Conservation (phyloP, 495 filamentous ascomycete species). For the Penicillium canariense region DNA sequence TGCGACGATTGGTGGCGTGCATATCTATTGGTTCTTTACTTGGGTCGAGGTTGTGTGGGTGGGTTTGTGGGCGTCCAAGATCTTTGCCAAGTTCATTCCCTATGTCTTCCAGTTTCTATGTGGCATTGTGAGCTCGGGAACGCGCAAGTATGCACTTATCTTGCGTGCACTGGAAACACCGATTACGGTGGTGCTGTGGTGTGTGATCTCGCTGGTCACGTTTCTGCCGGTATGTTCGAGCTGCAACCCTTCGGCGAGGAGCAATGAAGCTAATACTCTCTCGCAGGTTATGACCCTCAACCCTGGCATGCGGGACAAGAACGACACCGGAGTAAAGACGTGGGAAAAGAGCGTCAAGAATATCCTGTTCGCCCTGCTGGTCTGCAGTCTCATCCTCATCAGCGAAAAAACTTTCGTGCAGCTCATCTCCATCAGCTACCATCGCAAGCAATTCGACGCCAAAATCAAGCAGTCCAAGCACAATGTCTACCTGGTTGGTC, state of each 20-base stretch:
- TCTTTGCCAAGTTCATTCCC: slow-evolving; percentile 76
- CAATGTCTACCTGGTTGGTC: slow-evolving; percentile 71
- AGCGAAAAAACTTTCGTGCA: slow-evolving; percentile 83
- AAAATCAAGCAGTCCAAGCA: slow-evolving; percentile 88
- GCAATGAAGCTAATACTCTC: not conserved
- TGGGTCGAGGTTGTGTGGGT: slow-evolving; percentile 95
- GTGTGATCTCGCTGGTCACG: slow-evolving; percentile 70
- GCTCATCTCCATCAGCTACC: slow-evolving; percentile 91
- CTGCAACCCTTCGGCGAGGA: slow-evolving; percentile 6
- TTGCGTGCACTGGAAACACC: slow-evolving; percentile 78
- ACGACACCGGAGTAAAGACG: slow-evolving; percentile 34
- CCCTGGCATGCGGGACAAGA: slow-evolving; percentile 39
- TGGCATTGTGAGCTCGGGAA: slow-evolving; percentile 87
- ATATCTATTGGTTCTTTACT: slow-evolving; percentile 74
- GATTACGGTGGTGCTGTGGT: slow-evolving; percentile 85
- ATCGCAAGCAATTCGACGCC: slow-evolving; percentile 85
- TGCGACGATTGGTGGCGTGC: slow-evolving; percentile 60
- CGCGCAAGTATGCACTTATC: slow-evolving; percentile 86
- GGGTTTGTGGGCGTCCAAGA: slow-evolving; percentile 81
- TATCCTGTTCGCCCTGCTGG: slow-evolving; percentile 71
- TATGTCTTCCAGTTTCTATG: slow-evolving; percentile 79
- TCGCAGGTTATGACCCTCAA: slow-evolving; percentile 48
- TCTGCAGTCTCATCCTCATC: slow-evolving; percentile 74
- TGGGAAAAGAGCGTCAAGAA: slow-evolving; percentile 67
- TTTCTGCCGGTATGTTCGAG: slow-evolving; percentile 59